Conservation (phyloP, 2,329 filamentous ascomycete genomes). For the Talaromyces sp. region DNA sequence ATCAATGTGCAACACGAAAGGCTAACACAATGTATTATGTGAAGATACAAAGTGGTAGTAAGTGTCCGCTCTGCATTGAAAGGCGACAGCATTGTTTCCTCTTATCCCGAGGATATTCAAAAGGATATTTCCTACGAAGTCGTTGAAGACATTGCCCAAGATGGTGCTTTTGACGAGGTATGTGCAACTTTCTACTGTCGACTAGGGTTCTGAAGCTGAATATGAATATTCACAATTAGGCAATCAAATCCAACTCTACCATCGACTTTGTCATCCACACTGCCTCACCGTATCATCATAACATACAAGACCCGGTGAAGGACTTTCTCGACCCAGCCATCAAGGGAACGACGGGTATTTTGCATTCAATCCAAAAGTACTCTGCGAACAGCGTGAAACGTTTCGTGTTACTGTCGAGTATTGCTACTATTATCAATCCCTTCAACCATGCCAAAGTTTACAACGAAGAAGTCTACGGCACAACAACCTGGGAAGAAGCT, state of each 20-base stretch:
- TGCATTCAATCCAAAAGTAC: slow-evolving; percentile 15
- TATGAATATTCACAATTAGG: slow-evolving; percentile 16
- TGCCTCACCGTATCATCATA: slow-evolving; percentile 18
- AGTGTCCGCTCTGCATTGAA: slow-evolving; percentile 20
- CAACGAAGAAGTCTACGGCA: slow-evolving; percentile 47
- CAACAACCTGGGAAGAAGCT: slow-evolving; percentile 41
- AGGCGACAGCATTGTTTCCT: slow-evolving; percentile 17
- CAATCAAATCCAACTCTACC: slow-evolving; percentile 16
- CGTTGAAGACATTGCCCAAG: slow-evolving; percentile 22
- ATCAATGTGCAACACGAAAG: background rate
- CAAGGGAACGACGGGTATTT: slow-evolving; percentile 21
- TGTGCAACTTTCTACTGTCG: background rate
- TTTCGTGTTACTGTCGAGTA: slow-evolving; percentile 49
- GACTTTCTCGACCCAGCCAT: slow-evolving; percentile 23
- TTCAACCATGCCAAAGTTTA: slow-evolving; percentile 31
- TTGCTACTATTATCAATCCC: slow-evolving; percentile 46
- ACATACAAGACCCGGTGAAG: slow-evolving; percentile 18
- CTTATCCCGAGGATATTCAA: slow-evolving; percentile 14
- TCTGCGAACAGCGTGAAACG: slow-evolving; percentile 23
- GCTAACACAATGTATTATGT: background rate
- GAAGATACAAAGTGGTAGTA: slow-evolving; percentile 14
- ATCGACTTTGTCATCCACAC: slow-evolving; percentile 31
- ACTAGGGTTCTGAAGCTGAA: background rate
- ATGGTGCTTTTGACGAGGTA: slow-evolving; percentile 8
- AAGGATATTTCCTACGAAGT: slow-evolving; percentile 20